Evolutionary conservation across 768 basidiomycete genomes (phyloP).

Genomic region (Mycena albidolilacea): DNA sequence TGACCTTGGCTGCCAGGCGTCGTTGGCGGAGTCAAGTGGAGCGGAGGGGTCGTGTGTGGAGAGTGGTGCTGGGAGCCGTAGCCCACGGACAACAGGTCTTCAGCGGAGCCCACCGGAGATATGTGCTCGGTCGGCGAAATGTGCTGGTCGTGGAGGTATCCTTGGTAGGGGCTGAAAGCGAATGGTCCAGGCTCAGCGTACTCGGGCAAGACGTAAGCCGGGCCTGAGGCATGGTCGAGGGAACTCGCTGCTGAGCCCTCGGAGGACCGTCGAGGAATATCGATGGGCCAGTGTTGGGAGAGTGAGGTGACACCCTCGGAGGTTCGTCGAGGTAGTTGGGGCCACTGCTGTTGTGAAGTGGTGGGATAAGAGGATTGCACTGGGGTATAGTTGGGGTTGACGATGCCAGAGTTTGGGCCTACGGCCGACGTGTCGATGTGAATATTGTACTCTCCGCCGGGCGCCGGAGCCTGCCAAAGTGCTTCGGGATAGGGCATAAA

Average conservation of each 20-base stretch:
- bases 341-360: conserved; percentile 33
- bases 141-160: conserved; percentile 34
- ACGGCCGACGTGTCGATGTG: conserved; percentile 33
- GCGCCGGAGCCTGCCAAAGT: conserved; percentile 21
- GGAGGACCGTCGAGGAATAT: conserved; percentile 18
- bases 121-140: conserved; percentile 29
- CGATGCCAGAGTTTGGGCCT: conserved; percentile 15
- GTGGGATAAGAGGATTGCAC: conserved; percentile 33
- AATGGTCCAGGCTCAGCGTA: conserved; percentile 24
- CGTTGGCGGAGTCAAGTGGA: conserved; percentile 33
- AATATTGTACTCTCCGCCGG: conserved; percentile 33
- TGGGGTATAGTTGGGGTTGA: conserved; percentile 27
- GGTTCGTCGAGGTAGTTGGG: conserved; percentile 4
- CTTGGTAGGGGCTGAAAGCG: conserved; percentile 29
- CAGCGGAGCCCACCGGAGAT: conserved; percentile 38
- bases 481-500: conserved; percentile 33
- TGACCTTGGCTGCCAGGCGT: conserved; percentile 33
- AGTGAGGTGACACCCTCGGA: not conserved
- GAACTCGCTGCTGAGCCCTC: conserved; percentile 24
- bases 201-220: conserved; percentile 28
- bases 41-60: conserved; percentile 38
- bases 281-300: not conserved
- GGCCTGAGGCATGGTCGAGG: conserved; percentile 5
- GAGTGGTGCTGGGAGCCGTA: conserved; percentile 37
- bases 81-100: conserved; percentile 36